Base-by-base conservation (phyloP, 176 grass and related monocot genomes). In the Puccinellia tenuiflora region DNA sequence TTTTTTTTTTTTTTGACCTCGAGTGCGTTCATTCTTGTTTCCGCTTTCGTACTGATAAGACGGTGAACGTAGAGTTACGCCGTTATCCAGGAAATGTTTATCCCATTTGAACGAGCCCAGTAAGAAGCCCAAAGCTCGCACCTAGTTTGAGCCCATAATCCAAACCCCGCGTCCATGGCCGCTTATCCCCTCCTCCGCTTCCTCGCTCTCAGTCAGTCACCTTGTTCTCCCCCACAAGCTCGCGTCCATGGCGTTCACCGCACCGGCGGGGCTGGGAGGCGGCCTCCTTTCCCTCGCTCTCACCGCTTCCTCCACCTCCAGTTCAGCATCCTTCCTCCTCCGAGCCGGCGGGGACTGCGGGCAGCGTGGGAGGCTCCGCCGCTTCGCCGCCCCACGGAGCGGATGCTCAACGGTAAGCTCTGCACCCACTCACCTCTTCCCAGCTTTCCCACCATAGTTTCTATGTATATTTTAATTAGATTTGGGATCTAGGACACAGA, bases 191-290 rank as follows among this genome's bases (percentile, higher is more conserved):
- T 78, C 34, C 14, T n/a, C 45, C 3, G 13, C 54, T 37, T 30
- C 20, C 76, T 60, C 9, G 4, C 34, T 25, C 37, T 68, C 65
- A 2, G 20, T 68, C 65, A 38, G 64, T 15, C 25, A 56, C 14
- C 34, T 37, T 38, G 16, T n/a, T n/a, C 43, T 13, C 9, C 4
- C 1, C 8, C 77, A 3, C 43, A 18, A 64, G 28, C 54, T 62
- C 18, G 64, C 52, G 48, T 80, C 82, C 60, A 89, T 89, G 87
- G 87, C 60, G 77, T 76, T 84, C 82, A 21, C 76, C 30, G 14
- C 69, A 5, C 77, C 48, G 29, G n/a, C 57, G 17, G 82, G 56
- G 64, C 57, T 22, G 50, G 81, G 38, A 5, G 76, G 59, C 5
- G 12, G 16, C 16, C 7, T 42, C 7, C 69, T 48, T 3, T n/a